These are phyloP conservation scores for Aspergillus niger DNA, from an alignment of 2,329 filamentous ascomycete genomes.

Conservation along the genomic window DNA sequence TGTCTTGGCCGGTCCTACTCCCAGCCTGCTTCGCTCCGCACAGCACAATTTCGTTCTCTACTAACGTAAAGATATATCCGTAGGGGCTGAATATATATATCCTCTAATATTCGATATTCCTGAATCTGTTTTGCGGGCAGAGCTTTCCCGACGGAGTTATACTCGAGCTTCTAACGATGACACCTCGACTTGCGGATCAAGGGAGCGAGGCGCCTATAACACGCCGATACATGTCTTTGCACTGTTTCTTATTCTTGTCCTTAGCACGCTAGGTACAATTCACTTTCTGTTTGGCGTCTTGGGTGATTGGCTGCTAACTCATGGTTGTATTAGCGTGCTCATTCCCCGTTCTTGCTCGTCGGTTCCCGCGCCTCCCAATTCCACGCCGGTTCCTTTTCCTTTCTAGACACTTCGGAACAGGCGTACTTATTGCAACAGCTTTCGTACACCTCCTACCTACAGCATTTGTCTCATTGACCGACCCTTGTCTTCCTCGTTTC, in stretches of 20 bases:
- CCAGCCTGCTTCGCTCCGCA: not conserved
- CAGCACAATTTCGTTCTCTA: not conserved
- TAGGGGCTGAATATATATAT: slow-evolving; percentile 25
- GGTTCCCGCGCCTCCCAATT: slow-evolving; percentile 61
- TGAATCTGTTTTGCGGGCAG: slow-evolving; percentile 35
- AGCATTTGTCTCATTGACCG: slow-evolving; percentile 61
- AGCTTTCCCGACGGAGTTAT: slow-evolving; percentile 32
- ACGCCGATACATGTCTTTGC: slow-evolving; percentile 68
- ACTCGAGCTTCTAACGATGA: slow-evolving; percentile 21
- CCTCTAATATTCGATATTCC: slow-evolving; percentile 34
- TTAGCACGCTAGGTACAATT: slow-evolving; percentile 49
- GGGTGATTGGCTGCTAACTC: slow-evolving; percentile 12
- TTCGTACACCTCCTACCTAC: slow-evolving; percentile 65
- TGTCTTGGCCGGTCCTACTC: not conserved
- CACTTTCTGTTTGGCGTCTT: not conserved
- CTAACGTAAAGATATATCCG: not conserved
- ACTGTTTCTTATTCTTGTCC: slow-evolving; percentile 63
- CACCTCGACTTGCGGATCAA: slow-evolving; percentile 39
- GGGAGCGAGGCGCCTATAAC: slow-evolving; percentile 56
- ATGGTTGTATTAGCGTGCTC: slow-evolving; percentile 54
- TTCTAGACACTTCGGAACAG: slow-evolving; percentile 61
- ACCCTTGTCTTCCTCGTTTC: slow-evolving; percentile 70
- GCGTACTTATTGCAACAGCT: slow-evolving; percentile 59
- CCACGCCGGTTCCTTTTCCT: slow-evolving; percentile 62
- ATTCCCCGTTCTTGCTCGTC: slow-evolving; percentile 62